phyloP scores from a whole-genome alignment of 768 basidiomycete genomes.

The Boletales sp. region DNA sequence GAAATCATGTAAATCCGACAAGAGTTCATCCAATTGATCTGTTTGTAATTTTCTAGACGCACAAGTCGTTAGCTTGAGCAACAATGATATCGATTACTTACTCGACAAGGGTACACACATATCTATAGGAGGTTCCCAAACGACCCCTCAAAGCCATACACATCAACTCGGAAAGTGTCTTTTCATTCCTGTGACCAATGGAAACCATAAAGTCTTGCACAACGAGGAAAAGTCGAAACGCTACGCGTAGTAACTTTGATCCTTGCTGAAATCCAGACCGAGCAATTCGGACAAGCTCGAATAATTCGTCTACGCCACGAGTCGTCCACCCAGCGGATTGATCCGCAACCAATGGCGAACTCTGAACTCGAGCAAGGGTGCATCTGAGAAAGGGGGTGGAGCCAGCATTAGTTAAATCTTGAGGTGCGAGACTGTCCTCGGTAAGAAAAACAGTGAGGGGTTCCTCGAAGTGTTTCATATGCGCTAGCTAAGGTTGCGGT shows the following conservation, averaged over 20 bases:
- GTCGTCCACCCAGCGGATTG: conserved; percentile 24
- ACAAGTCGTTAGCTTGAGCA: conserved; percentile 13
- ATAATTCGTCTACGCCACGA: conserved; percentile 27
- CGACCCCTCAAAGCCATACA: conserved; percentile 43
- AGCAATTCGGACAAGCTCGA: conserved; percentile 36
- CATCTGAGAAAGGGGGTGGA: conserved; percentile 36
- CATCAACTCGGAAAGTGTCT: conserved; percentile 39
- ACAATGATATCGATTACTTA: conserved; percentile 25
- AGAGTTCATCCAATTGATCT: conserved; percentile 33
- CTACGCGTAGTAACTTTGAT: conserved; percentile 39
- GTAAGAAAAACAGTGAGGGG: conserved; percentile 41
- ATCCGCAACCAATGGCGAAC: conserved; percentile 12
- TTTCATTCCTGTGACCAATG: conserved; percentile 40
- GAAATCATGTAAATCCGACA: conserved; percentile 40
- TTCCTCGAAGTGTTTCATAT: conserved; percentile 71
- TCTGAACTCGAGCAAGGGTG: conserved; percentile 35
- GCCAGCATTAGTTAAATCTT: conserved; percentile 13
- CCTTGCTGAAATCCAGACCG: conserved; percentile 33
- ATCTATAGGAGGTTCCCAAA: conserved; percentile 39
- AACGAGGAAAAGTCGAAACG: conserved; percentile 43
- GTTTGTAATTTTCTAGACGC: conserved; percentile 39
- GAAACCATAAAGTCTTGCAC: conserved; percentile 43
- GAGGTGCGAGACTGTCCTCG: conserved; percentile 6
- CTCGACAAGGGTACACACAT: conserved; percentile 47
- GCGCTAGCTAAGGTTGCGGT: conserved; percentile 42